Conservation (phyloP, 1,139 yeast genomes). For the Schizosaccharomyces versatilis region DNA sequence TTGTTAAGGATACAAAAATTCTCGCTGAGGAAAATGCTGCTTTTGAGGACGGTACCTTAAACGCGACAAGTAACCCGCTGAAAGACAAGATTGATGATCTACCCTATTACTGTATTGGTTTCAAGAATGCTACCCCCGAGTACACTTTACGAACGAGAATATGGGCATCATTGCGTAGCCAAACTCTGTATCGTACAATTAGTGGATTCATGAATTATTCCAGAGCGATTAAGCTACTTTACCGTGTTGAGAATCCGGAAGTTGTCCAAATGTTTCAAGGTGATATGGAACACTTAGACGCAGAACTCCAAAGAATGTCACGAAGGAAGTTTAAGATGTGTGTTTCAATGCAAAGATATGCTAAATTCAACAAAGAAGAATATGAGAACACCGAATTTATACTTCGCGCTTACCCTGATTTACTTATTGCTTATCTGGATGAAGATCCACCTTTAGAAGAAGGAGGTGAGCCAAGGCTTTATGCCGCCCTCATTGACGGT, state of each 20-base stretch:
- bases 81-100: constrained; percentile 75
- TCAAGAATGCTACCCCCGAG: constrained; percentile 98
- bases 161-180: constrained; percentile 97
- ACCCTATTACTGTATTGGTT: constrained; percentile 97
- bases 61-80: constrained; percentile 28
- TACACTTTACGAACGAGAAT: constrained; percentile 94
- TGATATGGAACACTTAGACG: constrained; percentile 81
- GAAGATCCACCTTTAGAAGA: constrained; percentile 87
- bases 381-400: constrained; percentile 94
- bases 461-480: constrained; percentile 81
- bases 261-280: constrained; percentile 97
- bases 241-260: constrained; percentile 97
- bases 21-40: constrained; percentile 91
- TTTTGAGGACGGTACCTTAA: constrained; percentile 27
- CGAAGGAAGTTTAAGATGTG: constrained; percentile 94
- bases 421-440: constrained; percentile 93
- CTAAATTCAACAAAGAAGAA: constrained; percentile 92
- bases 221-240: constrained; percentile 85
- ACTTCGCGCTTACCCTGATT: constrained; percentile 93
- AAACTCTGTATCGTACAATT: constrained; percentile 92
- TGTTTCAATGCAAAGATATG: constrained; percentile 94
- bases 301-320: constrained; percentile 96
- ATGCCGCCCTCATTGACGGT: constrained; percentile 91
- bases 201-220: constrained; percentile 98
- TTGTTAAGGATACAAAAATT: constrained; percentile 93